Percentiles rank a stretch among this genome's conserved stretches.
Conservation (phyloP, 805 yeast genomes). For the Sugiyamaella floridensis region DNA sequence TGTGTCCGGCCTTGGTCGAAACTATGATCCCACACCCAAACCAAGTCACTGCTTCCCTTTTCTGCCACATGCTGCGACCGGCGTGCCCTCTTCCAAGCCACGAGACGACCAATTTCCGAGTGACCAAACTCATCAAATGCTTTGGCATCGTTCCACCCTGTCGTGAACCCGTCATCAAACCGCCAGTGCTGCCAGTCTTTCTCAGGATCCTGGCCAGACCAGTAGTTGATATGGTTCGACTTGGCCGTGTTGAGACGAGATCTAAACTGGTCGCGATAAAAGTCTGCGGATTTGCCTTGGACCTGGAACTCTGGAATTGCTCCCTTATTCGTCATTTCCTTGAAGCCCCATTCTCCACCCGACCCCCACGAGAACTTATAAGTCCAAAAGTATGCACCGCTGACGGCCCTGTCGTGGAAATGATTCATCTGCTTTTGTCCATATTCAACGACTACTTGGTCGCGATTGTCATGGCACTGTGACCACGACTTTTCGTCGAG, state of each 20-base stretch:
- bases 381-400: slow-evolving; percentile 89
- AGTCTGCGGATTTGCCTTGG: slow-evolving; percentile 19
- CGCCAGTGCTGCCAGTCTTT: slow-evolving; percentile 75
- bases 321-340: slow-evolving; percentile 63
- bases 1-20: slow-evolving; percentile 54
- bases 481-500: slow-evolving; percentile 72
- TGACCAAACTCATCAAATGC: slow-evolving; percentile 63
- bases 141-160: slow-evolving; percentile 69
- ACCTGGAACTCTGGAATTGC: slow-evolving; percentile 36
- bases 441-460: slow-evolving; percentile 48
- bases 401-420: slow-evolving; percentile 47
- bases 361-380: slow-evolving; percentile 78
- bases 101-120: slow-evolving; percentile 65
- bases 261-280: slow-evolving; percentile 28
- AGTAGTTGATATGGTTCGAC: slow-evolving; percentile 52
- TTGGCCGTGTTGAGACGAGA: slow-evolving; percentile 34
- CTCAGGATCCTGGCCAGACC: slow-evolving; percentile 53
- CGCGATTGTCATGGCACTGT: slow-evolving; percentile 41
- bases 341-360: slow-evolving; percentile 96
- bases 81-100: slow-evolving; percentile 63
- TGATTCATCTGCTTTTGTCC: slow-evolving; percentile 50
- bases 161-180: slow-evolving; percentile 67
- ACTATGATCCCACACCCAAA: slow-evolving; percentile 93
- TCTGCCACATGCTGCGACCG: slow-evolving; percentile 48
- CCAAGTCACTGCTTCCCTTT: slow-evolving; percentile 48